A percentile compares a stretch with the other conserved stretches of the same genome.
phyloP scores from a whole-genome alignment of 306 rosid species.

The cucumber (Cucumis sativus) region Cucumber_9930_V3 NC_026657.2:39755001-39755500 shows the following conservation, averaged over 20 bases:
- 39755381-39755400: background rate
- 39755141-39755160: slow-evolving; percentile 78
- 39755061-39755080: slow-evolving; percentile 70
- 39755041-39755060: slow-evolving; percentile 62
- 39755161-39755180: slow-evolving; percentile 76
- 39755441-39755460: background rate
- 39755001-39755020: slow-evolving; percentile 88
- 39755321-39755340: background rate
- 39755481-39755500: too few species aligned
- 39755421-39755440: background rate
- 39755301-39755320: background rate
- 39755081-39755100: slow-evolving; percentile 66
- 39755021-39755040: slow-evolving; percentile 79
- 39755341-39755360: background rate
- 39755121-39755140: slow-evolving; percentile 82
- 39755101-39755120: slow-evolving; percentile 78
- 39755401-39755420: background rate
- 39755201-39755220: slow-evolving; percentile 74
- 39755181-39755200: slow-evolving; percentile 87
- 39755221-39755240: slow-evolving; percentile 54
- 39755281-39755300: background rate
- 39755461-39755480: too few species aligned
- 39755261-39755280: background rate
- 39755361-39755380: background rate
- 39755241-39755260: slow-evolving; percentile 16